Percentiles rank a stretch among this genome's conserved stretches.
Conservation (phyloP, 2,329 filamentous ascomycete species). For the Cytospora piceicola region DNA sequence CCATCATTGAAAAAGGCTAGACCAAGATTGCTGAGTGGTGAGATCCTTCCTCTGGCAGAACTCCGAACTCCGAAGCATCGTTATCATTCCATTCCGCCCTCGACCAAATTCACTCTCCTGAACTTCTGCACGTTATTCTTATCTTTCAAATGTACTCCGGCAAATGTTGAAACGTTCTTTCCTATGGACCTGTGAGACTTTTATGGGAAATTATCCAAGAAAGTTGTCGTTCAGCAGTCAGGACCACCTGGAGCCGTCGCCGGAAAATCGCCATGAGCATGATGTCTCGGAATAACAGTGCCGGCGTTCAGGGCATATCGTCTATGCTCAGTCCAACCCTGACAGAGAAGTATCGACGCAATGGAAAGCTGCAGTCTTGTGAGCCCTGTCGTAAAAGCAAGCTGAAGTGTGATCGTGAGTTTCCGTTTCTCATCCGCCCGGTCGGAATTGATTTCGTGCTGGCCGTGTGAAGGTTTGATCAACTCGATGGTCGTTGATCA, state of each 20-base stretch:
- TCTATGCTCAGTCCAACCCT: conserved; percentile 32
- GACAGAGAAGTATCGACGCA: conserved; percentile 41
- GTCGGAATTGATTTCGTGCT: not conserved
- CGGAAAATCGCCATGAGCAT: not conserved
- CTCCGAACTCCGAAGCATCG: conserved; percentile 17
- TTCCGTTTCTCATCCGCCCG: not conserved
- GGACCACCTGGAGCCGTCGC: not conserved
- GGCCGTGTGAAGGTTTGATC: not conserved
- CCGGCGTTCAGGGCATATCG: conserved; percentile 18
- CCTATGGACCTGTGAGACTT: not conserved
- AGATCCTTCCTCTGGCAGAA: not conserved
- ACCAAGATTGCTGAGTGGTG: not conserved
- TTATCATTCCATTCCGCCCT: not conserved
- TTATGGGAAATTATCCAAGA: not conserved
- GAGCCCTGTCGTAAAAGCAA: conserved; percentile 42
- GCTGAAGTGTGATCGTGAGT: conserved; percentile 39
- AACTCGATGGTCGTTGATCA: not conserved
- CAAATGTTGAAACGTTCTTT: not conserved
- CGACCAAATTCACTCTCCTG: not conserved
- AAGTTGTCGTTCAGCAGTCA: not conserved
- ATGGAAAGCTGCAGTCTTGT: conserved; percentile 43
- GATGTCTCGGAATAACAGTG: conserved; percentile 28
- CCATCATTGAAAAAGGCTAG: not conserved
- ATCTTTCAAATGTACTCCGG: not conserved
- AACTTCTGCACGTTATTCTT: not conserved